These are phyloP conservation scores for Leccinum huronense DNA, from an alignment of 1,284 basidiomycete species.

Conservation along the genomic window DNA sequence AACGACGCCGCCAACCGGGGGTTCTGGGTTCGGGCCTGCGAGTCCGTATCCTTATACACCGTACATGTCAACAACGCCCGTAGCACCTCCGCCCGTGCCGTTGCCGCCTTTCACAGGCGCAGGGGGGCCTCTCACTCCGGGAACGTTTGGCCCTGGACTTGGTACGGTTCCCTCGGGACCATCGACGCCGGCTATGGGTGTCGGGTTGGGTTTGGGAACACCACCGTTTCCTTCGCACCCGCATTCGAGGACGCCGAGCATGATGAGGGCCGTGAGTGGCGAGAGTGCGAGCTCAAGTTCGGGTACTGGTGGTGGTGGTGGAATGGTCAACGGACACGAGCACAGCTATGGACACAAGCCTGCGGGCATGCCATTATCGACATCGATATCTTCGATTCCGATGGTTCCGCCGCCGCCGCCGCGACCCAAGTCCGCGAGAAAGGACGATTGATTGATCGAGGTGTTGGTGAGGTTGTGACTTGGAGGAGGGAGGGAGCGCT, in stretches of 20 bases:
- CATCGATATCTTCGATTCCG: slow-evolving; percentile 23
- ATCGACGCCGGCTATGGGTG: slow-evolving; percentile 31
- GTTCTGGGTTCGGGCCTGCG: slow-evolving; percentile 27
- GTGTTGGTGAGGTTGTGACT: not conserved
- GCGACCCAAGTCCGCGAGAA: slow-evolving; percentile 37
- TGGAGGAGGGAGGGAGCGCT: not conserved
- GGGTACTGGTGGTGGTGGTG: slow-evolving; percentile 1
- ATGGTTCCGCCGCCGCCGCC: slow-evolving; percentile 21
- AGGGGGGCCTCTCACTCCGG: slow-evolving; percentile 1
- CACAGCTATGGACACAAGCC: slow-evolving; percentile 2
- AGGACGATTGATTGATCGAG: slow-evolving; percentile 41
- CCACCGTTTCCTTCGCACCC: not conserved
- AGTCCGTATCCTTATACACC: slow-evolving; percentile 39
- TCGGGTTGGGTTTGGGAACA: slow-evolving; percentile 24
- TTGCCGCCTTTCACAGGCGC: not conserved
- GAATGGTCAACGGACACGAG: not conserved
- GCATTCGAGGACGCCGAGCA: slow-evolving; percentile 14
- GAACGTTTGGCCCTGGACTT: slow-evolving; percentile 11
- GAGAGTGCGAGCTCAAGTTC: slow-evolving; percentile 4
- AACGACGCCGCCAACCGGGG: slow-evolving; percentile 38
- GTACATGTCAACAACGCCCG: slow-evolving; percentile 24
- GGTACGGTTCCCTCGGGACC: slow-evolving; percentile 24
- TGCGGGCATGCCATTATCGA: slow-evolving; percentile 17
- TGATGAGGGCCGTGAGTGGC: slow-evolving; percentile 17
- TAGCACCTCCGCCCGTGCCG: slow-evolving; percentile 7